These are phyloP conservation scores for Backusella tarrabulga DNA, from an alignment of 192 early-diverging fungal genomes.

Conservation along the genomic window DNA sequence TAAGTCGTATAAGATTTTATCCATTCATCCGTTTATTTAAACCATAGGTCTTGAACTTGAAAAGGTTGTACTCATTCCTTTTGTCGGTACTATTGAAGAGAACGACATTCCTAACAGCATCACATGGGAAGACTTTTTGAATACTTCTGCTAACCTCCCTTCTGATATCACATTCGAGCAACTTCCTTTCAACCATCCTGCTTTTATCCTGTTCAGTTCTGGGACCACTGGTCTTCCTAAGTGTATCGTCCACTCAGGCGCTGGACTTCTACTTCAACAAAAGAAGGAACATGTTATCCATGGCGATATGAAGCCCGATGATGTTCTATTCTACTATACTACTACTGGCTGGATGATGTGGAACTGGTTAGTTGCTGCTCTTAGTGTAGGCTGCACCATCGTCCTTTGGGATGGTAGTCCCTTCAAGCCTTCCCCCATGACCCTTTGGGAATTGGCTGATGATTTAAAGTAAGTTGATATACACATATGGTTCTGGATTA, in stretches of 20 bases:
- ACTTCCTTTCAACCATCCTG: conserved; percentile 87
- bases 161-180: conserved; percentile 71
- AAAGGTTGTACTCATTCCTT: conserved; percentile 80
- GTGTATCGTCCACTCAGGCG: conserved; percentile 93
- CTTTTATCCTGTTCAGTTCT: conserved; percentile 90
- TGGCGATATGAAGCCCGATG: conserved; percentile 68
- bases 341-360: conserved; percentile 99
- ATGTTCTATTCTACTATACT: conserved; percentile 88
- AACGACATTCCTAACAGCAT: background rate
- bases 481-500: background rate
- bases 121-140: conserved; percentile 53
- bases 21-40: background rate
- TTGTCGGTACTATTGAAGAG: conserved; percentile 40
- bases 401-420: conserved; percentile 94
- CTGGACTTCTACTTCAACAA: conserved; percentile 89
- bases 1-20: too few relatives aligned
- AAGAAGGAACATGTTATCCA: conserved; percentile 94
- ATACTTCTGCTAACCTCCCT: conserved; percentile 31
- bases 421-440: conserved; percentile 75
- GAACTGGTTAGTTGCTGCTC: conserved; percentile 92
- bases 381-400: conserved; percentile 77
- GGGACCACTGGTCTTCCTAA: conserved; percentile 97
- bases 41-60: conserved; percentile 56
- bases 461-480: conserved; percentile 42
- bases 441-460: conserved; percentile 81